Conservation (phyloP, 2,329 filamentous ascomycete genomes). For the Clonostachys rhizophaga region DNA sequence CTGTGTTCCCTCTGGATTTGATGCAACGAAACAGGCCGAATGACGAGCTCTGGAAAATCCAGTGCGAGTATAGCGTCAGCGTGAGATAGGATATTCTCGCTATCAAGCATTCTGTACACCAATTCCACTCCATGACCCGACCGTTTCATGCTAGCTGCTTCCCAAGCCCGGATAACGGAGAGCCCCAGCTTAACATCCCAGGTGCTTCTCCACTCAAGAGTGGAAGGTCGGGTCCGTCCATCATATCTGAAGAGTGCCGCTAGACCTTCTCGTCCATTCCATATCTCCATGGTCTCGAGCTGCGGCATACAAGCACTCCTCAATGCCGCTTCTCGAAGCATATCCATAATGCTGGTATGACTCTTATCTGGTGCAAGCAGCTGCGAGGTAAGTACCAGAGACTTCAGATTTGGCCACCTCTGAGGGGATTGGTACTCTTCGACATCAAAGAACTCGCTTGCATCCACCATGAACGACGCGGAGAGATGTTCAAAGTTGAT, state of each 20-base stretch:
- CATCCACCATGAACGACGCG: constrained; percentile 23
- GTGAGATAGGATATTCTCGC: constrained; percentile 17
- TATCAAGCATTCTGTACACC: constrained; percentile 4
- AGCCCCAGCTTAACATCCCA: constrained; percentile 3
- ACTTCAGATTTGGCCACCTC: constrained; percentile 19
- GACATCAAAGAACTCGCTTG: constrained; percentile 19
- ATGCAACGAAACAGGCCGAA: constrained; percentile 23
- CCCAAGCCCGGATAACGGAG: constrained; percentile 8
- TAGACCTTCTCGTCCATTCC: constrained; percentile 16
- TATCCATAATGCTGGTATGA: constrained; percentile 7
- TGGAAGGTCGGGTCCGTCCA: background rate
- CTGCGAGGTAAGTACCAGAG: constrained; percentile 20
- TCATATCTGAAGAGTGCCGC: constrained; percentile 14
- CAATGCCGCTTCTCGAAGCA: constrained; percentile 16
- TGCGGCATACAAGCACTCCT: constrained; percentile 17
- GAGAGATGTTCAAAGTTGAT: constrained; percentile 17
- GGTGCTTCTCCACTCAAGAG: constrained; percentile 8
- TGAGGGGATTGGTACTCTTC: constrained; percentile 6
- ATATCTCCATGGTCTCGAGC: constrained; percentile 21
- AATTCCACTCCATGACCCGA: background rate
- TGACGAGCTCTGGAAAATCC: constrained; percentile 17
- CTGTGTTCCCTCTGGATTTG: constrained; percentile 21
- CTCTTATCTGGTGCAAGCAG: constrained; percentile 10
- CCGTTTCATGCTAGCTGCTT: constrained; percentile 5
- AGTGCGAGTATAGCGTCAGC: constrained; percentile 21